Evolutionary conservation across 176 grass and related monocot species (phyloP), one percentile per base, ranked within the genome.

Genomic region (Phyllostachys edulis): DNA sequence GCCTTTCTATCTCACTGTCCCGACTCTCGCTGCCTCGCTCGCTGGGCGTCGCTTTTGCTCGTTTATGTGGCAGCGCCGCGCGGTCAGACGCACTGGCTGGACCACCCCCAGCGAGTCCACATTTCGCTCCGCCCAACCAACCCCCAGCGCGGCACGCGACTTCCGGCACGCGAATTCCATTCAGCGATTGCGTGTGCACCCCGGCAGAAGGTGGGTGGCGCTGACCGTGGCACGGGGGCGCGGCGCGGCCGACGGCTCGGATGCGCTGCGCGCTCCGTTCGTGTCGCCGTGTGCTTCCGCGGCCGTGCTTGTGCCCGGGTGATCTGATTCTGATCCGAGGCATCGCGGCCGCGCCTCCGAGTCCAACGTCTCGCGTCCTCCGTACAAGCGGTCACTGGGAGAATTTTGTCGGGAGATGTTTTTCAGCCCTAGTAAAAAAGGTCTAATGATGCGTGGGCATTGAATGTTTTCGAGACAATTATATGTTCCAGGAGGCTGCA

Each of bases 31-130:
- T 34, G 32, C 29, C 37, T 63, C 8, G 17, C 54, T 71, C 66
- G 49, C 74, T 44, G 36, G 37, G 47, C 14, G 71, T 86, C 83
- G 88, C 71, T 77, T 76, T 86, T 67, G 56, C 41, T 85, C 46
- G 77, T 34, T 62, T 44, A 5, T 14, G 69, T 67, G 69, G 50
- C 76, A 69, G 49, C 52, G 24, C n/a, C 37, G 37, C 26, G 26
- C 34, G 79, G 72, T 79, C 84, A 70, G 46, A 38, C 1, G 23
- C 34, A 67, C 56, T 14, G 14, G 41, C 56, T 14, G 9, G 41
- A 8, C 3, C 78, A n/a, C n/a, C 66, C 66, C 14, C 20, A 12
- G 63, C 14, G 44, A 69, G 78, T 81, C 77, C 77, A 69, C 83
- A 20, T 52, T 21, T 45, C 37, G 17, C 23, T 44, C 67, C 9